Evolutionary conservation across 106 monocot species (phyloP).

Genomic region (Ottelia alismoides): DNA sequence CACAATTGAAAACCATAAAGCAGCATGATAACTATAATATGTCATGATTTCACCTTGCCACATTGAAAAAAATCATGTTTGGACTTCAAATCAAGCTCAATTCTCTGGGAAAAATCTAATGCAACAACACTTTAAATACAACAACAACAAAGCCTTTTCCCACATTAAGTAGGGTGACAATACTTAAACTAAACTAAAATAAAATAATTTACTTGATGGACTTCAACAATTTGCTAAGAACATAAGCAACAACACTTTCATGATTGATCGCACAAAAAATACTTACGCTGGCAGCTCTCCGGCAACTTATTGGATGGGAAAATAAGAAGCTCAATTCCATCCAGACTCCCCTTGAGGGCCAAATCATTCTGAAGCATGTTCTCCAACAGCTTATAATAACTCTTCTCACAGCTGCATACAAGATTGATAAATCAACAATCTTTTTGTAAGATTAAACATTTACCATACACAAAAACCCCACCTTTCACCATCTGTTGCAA

Average conservation of each 20-base stretch:
- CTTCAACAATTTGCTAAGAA: too few relatives aligned
- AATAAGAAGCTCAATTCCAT: slow-evolving; percentile 65
- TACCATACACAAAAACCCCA: slow-evolving; percentile 5
- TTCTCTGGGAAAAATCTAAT: background rate
- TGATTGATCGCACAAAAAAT: too few relatives aligned
- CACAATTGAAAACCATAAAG: too few relatives aligned
- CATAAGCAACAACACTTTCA: too few relatives aligned
- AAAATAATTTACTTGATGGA: too few relatives aligned
- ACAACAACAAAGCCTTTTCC: background rate
- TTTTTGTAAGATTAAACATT: background rate
- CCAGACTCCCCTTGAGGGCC: slow-evolving; percentile 52
- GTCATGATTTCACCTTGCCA: too few relatives aligned
- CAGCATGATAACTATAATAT: too few relatives aligned
- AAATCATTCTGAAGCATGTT: slow-evolving; percentile 55
- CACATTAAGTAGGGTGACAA: background rate
- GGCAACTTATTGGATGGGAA: slow-evolving; percentile 70
- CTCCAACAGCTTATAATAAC: slow-evolving; percentile 66
- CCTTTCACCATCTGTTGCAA: slow-evolving; percentile 79
- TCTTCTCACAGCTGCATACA: slow-evolving; percentile 47
- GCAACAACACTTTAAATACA: background rate
- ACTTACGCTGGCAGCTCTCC: slow-evolving; percentile 60
- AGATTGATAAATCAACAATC: background rate
- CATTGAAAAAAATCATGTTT: too few relatives aligned
- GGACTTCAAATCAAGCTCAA: background rate
- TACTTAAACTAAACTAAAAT: too few relatives aligned